A percentile compares a stretch with the other conserved stretches of the same genome.
Conservation (phyloP, 352 stramenopile species). For the Globisporangium recalcitrans region DNA sequence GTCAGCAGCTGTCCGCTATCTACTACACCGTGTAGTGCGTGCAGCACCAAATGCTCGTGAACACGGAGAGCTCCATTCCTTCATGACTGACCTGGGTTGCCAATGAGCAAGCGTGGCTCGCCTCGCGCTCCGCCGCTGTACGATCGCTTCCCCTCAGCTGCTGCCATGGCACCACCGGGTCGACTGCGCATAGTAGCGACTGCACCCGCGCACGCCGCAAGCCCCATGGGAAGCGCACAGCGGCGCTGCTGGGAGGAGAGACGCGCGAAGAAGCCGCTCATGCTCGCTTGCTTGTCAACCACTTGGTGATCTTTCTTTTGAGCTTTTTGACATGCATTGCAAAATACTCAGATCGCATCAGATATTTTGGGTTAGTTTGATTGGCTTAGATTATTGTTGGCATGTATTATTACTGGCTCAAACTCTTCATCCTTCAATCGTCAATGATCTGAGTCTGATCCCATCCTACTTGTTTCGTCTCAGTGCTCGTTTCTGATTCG, state of each 20-base stretch:
- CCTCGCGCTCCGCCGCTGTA: not conserved
- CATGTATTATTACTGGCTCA: too few relatives aligned
- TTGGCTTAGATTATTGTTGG: too few relatives aligned
- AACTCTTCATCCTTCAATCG: too few relatives aligned
- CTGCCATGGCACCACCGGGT: not conserved
- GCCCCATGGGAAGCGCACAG: not conserved
- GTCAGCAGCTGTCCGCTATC: too few relatives aligned
- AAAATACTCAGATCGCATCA: not conserved
- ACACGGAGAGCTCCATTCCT: not conserved
- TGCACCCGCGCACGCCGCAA: not conserved
- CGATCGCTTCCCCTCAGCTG: not conserved
- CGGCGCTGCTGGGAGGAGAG: not conserved
- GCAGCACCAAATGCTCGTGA: not conserved
- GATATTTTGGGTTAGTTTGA: too few relatives aligned
- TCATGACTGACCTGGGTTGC: not conserved
- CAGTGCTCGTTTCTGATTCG: too few relatives aligned
- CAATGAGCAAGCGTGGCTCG: conserved; percentile 2
- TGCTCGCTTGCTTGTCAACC: not conserved
- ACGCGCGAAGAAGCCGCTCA: conserved; percentile 7
- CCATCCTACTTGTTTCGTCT: too few relatives aligned
- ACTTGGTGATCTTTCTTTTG: not conserved
- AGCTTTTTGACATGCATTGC: not conserved
- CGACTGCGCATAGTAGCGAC: not conserved
- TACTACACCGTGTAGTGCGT: too few relatives aligned
- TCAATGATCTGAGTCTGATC: too few relatives aligned